Conservation (phyloP, 257 asterid species). For the Solanum etuberosum region DNA sequence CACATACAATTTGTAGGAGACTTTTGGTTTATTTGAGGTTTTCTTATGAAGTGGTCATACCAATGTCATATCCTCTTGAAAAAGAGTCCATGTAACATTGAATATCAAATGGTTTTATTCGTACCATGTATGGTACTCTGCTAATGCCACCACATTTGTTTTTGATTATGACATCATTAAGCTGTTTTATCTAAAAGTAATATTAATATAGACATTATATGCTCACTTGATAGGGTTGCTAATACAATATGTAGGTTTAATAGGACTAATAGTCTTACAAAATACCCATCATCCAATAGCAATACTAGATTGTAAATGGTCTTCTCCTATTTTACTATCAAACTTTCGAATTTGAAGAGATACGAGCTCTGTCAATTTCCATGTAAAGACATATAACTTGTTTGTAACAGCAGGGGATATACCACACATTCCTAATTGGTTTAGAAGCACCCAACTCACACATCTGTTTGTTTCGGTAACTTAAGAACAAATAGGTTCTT, state of each 20-base stretch:
- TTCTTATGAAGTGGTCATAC: not conserved
- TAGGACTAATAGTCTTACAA: not conserved
- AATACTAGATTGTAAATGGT: not conserved
- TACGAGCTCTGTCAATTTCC: not conserved
- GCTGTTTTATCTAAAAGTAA: not conserved
- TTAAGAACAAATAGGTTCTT: not conserved
- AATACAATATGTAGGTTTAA: not conserved
- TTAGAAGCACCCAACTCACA: not conserved
- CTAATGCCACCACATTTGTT: not conserved
- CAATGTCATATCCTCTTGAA: not conserved
- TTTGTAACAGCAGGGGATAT: not conserved
- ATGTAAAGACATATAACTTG: not conserved
- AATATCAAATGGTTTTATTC: not conserved
- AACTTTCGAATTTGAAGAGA: not conserved
- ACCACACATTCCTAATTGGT: not conserved
- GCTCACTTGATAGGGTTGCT: not conserved
- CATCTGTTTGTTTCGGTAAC: not conserved
- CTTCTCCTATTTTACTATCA: not conserved
- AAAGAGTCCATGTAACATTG: not conserved
- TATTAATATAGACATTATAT: not conserved
- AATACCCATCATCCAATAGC: not conserved
- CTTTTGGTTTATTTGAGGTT: not conserved
- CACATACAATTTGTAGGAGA: not conserved
- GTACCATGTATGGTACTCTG: not conserved
- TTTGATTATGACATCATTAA: not conserved